Percentiles rank a stretch among this genome's conserved stretches.
Evolutionary conservation across 768 basidiomycete genomes (phyloP).

Genomic region (Suillus luteus): DNA sequence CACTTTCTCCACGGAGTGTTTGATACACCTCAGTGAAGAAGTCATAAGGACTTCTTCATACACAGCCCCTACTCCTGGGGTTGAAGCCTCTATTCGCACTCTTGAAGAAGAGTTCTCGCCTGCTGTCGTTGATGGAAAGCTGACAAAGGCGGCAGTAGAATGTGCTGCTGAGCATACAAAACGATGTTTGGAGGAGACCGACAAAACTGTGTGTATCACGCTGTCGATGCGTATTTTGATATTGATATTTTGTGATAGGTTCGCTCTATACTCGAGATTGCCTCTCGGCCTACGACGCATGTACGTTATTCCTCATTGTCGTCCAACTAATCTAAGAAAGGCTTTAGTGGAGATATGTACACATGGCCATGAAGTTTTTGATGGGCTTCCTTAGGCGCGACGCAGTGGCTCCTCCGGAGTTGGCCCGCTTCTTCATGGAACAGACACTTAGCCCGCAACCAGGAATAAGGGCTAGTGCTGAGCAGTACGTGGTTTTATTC

Average conservation of each 20-base stretch:
- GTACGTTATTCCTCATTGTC: constrained; percentile 43
- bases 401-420: constrained; percentile 47
- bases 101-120: constrained; percentile 54
- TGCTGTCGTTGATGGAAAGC: constrained; percentile 40
- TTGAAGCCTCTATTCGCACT: constrained; percentile 49
- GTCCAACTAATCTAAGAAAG: constrained; percentile 14
- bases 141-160: constrained; percentile 46
- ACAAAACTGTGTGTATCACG: constrained; percentile 45
- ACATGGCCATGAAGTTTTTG: constrained; percentile 68
- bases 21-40: constrained; percentile 64
- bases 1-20: constrained; percentile 61
- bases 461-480: constrained; percentile 61
- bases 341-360: constrained; percentile 77
- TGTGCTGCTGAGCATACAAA: constrained; percentile 45
- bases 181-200: constrained; percentile 49
- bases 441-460: constrained; percentile 73
- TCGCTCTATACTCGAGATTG: constrained; percentile 59
- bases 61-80: constrained; percentile 45
- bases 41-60: constrained; percentile 64
- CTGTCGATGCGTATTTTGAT: constrained; percentile 6
- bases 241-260: constrained; percentile 43
- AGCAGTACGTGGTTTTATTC: constrained; percentile 47
- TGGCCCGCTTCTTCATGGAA: constrained; percentile 64
- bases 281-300: constrained; percentile 64
- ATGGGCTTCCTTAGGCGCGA: constrained; percentile 67